Conservation (phyloP, 495 filamentous ascomycete genomes). For the Neurospora hispaniola region DNA sequence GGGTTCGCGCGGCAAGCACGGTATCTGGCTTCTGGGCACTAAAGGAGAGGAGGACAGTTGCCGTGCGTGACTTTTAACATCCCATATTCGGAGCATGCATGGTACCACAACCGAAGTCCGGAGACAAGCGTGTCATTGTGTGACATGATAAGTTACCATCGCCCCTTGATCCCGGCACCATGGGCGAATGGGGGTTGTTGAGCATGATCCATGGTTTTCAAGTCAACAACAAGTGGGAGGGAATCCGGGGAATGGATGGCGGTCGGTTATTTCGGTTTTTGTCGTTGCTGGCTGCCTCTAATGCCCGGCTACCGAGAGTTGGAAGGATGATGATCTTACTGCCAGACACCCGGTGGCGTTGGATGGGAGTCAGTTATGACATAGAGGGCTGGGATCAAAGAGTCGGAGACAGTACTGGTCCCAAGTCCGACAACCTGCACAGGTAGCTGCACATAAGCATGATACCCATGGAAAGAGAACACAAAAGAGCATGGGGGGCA, state of each 20-base stretch:
- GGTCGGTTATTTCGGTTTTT: not conserved
- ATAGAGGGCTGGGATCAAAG: not conserved
- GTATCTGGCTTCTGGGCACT: not conserved
- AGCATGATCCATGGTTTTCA: not conserved
- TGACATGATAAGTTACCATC: not conserved
- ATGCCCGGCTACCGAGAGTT: not conserved
- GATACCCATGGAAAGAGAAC: no score
- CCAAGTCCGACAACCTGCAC: no score
- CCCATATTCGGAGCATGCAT: not conserved
- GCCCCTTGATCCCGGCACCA: not conserved
- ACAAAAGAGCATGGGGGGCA: no score
- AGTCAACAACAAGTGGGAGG: not conserved
- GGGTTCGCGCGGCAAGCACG: not conserved
- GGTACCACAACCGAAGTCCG: not conserved
- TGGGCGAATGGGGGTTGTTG: not conserved
- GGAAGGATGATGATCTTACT: no score
- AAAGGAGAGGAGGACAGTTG: not conserved
- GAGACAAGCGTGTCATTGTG: not conserved
- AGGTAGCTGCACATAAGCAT: no score
- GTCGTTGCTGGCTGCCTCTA: not conserved
- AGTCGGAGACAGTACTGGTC: no score
- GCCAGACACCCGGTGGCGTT: no score
- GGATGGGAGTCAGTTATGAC: not conserved
- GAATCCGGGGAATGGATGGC: not conserved
- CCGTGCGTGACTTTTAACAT: not conserved